Base-by-base conservation (phyloP, 805 yeast species). In the Monosporozyma aerobia region DNA sequence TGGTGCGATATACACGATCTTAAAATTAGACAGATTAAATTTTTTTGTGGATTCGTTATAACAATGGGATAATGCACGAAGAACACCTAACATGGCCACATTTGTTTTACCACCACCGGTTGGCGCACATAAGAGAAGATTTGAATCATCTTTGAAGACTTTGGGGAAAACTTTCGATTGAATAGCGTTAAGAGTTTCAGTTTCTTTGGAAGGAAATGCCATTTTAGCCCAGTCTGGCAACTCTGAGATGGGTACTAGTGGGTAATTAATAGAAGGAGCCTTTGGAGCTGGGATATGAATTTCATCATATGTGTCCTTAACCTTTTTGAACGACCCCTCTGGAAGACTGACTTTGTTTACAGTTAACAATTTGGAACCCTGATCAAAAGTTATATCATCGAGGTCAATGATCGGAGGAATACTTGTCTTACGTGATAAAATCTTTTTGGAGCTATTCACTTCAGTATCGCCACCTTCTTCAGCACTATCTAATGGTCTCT, bases 51-150 rank as follows among this genome's bases (percentile, higher is more conserved):
- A 62, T 4, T 62, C 62, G 47, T 75, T 69, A 60, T 84, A 71
- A 63, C 69, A 78, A 48, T 82, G 76, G 0, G 79, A 70, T 22
- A 90, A 64, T 0, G 85, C 73, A 48, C 84, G 70, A n/a, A 90
- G 71, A 4, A 87, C 76, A 0, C 96, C 74, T 47, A 94, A 69
- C 83, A 94, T 80, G 0, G 99, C 99, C 30, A 94, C 96, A 65
- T 94, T 94, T 23, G 99, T 92, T 66, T 92, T 92, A 72, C 99
- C 99, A 2, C 97, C 97, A 72, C 99, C 99, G 0, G 99, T 92
- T 6, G 99, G 99, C 1, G 99, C 98, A 76, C 98, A 92, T 59
- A 92, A 72, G 16, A 92, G 71, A 41, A 94, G 65, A 61, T 90
- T 92, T 4, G 76, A 75, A 62, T 87, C 94, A 1, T 78, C 70